phyloP scores from a whole-genome alignment of 1,284 basidiomycete genomes.

The Cutaneotrichosporon arboriforme region DNA sequence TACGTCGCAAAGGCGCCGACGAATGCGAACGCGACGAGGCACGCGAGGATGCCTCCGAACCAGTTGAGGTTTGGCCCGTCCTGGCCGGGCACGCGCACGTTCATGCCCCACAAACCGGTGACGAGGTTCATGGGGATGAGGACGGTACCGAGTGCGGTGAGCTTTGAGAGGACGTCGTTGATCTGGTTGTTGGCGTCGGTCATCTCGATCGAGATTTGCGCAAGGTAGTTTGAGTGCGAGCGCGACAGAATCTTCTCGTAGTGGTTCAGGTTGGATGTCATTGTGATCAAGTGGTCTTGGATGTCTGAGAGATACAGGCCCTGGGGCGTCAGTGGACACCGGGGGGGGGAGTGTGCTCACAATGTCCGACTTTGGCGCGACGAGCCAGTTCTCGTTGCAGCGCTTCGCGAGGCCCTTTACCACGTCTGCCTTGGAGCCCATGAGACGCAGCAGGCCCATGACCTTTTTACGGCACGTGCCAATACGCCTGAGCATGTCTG shows the following conservation, averaged over 20 bases:
- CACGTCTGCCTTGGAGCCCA: slow-evolving; percentile 99
- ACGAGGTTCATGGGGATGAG: slow-evolving; percentile 95
- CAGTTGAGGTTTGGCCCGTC: slow-evolving; percentile 54
- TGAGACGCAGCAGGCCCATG: slow-evolving; percentile 87
- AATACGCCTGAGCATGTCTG: slow-evolving; percentile 76
- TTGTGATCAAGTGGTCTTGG: slow-evolving; percentile 96
- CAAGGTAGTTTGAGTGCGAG: slow-evolving; percentile 98
- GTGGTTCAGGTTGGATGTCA: slow-evolving; percentile 93
- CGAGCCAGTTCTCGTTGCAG: slow-evolving; percentile 96
- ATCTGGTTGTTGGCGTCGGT: slow-evolving; percentile 99
- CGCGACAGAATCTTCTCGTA: slow-evolving; percentile 98
- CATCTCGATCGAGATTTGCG: slow-evolving; percentile 98
- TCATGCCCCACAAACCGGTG: slow-evolving; percentile 60
- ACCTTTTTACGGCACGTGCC: slow-evolving; percentile 99
- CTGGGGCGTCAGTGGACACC: slow-evolving; percentile 46
- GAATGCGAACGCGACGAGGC: slow-evolving; percentile 68
- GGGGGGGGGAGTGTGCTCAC: slow-evolving; percentile 51
- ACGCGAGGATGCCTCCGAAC: slow-evolving; percentile 80
- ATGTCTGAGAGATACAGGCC: slow-evolving; percentile 92
- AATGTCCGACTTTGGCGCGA: slow-evolving; percentile 96
- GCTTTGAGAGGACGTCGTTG: slow-evolving; percentile 97
- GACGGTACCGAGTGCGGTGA: slow-evolving; percentile 95
- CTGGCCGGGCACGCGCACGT: slow-evolving; percentile 69
- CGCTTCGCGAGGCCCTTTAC: slow-evolving; percentile 97
- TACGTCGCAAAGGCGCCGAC: slow-evolving; percentile 71